Evolutionary conservation across 495 filamentous ascomycete genomes (phyloP), one percentile per base, ranked within the genome.

Genomic region (Choiromyces venosus): DNA sequence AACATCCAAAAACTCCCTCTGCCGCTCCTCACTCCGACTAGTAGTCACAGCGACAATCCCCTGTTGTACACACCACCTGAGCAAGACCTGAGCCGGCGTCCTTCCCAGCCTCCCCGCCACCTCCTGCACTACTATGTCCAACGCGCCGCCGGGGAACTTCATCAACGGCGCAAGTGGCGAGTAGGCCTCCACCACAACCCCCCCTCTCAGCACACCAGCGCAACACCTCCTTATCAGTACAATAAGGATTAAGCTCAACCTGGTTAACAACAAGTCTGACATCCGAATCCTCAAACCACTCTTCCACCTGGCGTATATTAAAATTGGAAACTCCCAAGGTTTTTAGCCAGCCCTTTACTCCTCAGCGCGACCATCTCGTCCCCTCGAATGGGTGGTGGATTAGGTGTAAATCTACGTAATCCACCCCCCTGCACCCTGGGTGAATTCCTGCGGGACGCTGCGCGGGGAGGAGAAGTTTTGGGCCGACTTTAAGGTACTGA

Each of bases 41-140:
- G 87, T 86, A 75, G 84, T 89, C 42, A 90, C 86, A 46, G 90
- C 89, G 77, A 87, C 87, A 86, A 87, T 88, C 65, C 89, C 89
- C 82, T 89, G 87, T 80, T 88, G 86, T 37, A 91, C 70, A 68
- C 78, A 79, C 83, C 83, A 85, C 39, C 77, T 78, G 4, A 84
- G 69, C 25, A 85, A 71, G 18, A 84, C 80, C 70, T 84, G 84
- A 4, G 81, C 82, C 19, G 81, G 73, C 16, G 77, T 74, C 64
- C 76, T 69, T 21, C 82, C 82, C 33, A 79, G 71, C 68, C 82
- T 76, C 68, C 82, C 72, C 8, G 83, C 81, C n/a, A 83, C 74
- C 33, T 76, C 74, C 44, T 83, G 82, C 76, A 88, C 82, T 14
- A 86, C 82, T 33, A 75, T 85, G 78, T 82, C 90, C 85, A 87